These are phyloP conservation scores for Cyberlindnera nakhonratchasimensis DNA, from an alignment of 805 yeast species.

Conservation along the genomic window DNA sequence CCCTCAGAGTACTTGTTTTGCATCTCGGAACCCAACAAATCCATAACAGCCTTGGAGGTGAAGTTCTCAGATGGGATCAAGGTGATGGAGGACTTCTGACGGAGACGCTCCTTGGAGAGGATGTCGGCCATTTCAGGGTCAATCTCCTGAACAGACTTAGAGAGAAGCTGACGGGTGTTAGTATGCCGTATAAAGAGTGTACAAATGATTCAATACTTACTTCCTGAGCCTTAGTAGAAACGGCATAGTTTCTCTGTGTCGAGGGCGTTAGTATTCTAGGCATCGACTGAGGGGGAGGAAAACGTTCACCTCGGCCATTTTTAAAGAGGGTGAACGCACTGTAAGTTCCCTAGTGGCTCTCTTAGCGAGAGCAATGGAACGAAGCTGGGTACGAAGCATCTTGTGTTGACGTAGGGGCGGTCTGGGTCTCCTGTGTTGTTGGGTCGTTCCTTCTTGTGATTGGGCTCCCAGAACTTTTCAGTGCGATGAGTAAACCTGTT, in stretches of 20 bases:
- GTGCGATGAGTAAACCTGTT: too few relatives aligned
- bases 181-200: not conserved
- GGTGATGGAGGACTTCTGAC: conserved; percentile 92
- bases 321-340: conserved; percentile 3
- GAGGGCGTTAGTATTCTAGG: not conserved
- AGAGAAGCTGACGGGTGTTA: conserved; percentile 10
- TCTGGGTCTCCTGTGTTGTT: too few relatives aligned
- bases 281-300: not conserved
- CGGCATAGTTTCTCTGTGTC: conserved; percentile 19
- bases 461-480: too few relatives aligned
- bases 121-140: conserved; percentile 79
- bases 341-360: conserved; percentile 12
- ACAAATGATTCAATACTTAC: not conserved
- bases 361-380: conserved; percentile 15
- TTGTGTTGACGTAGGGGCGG: too few relatives aligned
- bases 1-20: conserved; percentile 99
- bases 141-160: conserved; percentile 40
- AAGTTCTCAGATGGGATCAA: conserved; percentile 96
- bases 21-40: conserved; percentile 96
- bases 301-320: not conserved
- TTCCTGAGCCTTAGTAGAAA: conserved; percentile 20
- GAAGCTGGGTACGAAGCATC: conserved; percentile 23
- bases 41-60: conserved; percentile 94
- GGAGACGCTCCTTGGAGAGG: conserved; percentile 73
- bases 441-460: too few relatives aligned